These are phyloP conservation scores for Podila epicladia DNA, from an alignment of 192 early-diverging fungal genomes.

Conservation along the genomic window DNA sequence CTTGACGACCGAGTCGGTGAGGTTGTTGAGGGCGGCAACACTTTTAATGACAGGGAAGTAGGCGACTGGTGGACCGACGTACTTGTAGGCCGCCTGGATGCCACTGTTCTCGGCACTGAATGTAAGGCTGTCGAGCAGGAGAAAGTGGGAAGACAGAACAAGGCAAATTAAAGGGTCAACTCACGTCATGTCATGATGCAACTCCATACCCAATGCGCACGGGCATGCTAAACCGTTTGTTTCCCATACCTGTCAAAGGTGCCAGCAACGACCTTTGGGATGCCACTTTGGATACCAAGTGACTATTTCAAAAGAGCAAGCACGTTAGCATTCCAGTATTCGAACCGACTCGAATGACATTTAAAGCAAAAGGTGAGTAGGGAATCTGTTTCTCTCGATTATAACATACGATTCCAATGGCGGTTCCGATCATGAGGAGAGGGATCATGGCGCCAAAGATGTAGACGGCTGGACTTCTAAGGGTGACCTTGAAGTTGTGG, in stretches of 20 bases:
- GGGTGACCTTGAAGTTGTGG: constrained; percentile 34
- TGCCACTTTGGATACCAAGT: constrained; percentile 38
- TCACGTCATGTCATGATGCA: too few relatives aligned
- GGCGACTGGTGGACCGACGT: constrained; percentile 8
- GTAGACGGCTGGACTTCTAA: constrained; percentile 21
- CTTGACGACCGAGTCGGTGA: constrained; percentile 17
- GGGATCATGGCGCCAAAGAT: constrained; percentile 40
- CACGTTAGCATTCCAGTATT: constrained; percentile 9
- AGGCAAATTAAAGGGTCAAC: too few relatives aligned
- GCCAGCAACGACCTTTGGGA: constrained; percentile 39
- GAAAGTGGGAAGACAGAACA: too few relatives aligned
- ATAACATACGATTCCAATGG: constrained; percentile 52
- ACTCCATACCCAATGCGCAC: too few relatives aligned
- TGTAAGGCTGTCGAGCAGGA: background rate
- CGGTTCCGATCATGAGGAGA: constrained; percentile 32
- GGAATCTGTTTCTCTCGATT: background rate
- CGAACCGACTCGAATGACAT: background rate
- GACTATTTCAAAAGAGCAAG: constrained; percentile 4
- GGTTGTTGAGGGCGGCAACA: constrained; percentile 23
- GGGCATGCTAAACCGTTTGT: too few relatives aligned
- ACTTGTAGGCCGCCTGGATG: background rate
- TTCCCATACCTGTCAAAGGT: constrained; percentile 27
- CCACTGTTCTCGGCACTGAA: constrained; percentile 23
- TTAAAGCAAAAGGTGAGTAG: background rate
- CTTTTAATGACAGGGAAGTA: constrained; percentile 33